Conservation (phyloP, 2,329 filamentous ascomycete genomes). For the Plectosphaerella sp. region DNA sequence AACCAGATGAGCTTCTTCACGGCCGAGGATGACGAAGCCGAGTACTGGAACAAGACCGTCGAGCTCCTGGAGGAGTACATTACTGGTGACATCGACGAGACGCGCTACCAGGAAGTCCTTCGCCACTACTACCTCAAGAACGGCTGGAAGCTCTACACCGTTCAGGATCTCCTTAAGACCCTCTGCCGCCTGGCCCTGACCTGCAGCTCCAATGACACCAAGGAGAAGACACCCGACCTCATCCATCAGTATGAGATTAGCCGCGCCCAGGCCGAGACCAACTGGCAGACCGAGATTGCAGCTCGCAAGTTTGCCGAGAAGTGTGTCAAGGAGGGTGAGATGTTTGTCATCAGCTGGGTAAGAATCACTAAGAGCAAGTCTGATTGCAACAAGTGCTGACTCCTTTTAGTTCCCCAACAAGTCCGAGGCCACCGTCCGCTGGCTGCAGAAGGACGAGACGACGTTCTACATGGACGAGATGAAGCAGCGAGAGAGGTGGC, state of each 20-base stretch:
- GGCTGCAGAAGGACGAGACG: conserved; percentile 62
- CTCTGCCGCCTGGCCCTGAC: conserved; percentile 75
- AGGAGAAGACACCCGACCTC: conserved; percentile 91
- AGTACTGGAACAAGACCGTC: conserved; percentile 82
- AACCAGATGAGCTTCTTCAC: conserved; percentile 77
- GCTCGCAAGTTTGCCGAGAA: conserved; percentile 91
- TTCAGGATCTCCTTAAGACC: conserved; percentile 81
- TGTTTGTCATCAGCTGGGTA: conserved; percentile 89
- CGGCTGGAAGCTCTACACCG: conserved; percentile 90
- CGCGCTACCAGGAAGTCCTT: conserved; percentile 82
- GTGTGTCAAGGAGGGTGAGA: conserved; percentile 85
- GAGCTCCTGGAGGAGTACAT: conserved; percentile 84
- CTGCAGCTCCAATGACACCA: conserved; percentile 81
- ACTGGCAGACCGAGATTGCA: conserved; percentile 83
- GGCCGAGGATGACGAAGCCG: conserved; percentile 51
- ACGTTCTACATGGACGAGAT: conserved; percentile 88
- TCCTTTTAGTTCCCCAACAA: conserved; percentile 58
- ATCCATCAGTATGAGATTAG: conserved; percentile 81
- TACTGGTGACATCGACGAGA: conserved; percentile 74
- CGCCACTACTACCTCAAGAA: conserved; percentile 86
- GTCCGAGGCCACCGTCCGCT: conserved; percentile 67
- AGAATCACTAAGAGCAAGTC: conserved; percentile 33
- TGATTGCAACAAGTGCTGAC: neutral
- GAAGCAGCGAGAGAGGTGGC: conserved; percentile 79
- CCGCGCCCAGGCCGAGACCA: conserved; percentile 78